Percentiles rank a stretch among this genome's conserved stretches.
phyloP scores from a whole-genome alignment of 2,329 filamentous ascomycete species.

The Chrysosporium keratinophilum region DNA sequence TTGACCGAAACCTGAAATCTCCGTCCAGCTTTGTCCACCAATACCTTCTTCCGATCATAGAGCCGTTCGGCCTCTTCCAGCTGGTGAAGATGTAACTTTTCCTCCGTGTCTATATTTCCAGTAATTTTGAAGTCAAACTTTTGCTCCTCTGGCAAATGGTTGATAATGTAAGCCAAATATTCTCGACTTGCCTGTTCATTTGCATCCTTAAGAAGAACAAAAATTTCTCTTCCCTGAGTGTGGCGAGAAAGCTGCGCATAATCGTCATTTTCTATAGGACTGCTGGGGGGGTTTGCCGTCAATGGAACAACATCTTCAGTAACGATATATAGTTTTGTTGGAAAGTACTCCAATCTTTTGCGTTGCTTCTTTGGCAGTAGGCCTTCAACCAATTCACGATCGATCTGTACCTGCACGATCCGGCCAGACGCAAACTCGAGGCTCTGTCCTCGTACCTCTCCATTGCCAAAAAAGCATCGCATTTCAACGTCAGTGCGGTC shows the following conservation, averaged over 20 bases:
- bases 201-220: constrained; percentile 6
- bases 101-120: constrained; percentile 12
- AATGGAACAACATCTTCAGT: constrained; percentile 4
- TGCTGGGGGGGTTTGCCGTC: neutral
- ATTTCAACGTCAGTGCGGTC: constrained; percentile 11
- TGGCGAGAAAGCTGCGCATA: neutral
- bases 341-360: constrained; percentile 11
- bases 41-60: constrained; percentile 11
- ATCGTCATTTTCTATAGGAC: neutral
- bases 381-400: constrained; percentile 8
- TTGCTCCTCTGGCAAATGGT: neutral
- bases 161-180: constrained; percentile 9
- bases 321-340: constrained; percentile 12
- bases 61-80: constrained; percentile 12
- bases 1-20: constrained; percentile 9
- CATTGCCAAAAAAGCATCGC: constrained; percentile 8
- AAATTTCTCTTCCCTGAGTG: constrained; percentile 2
- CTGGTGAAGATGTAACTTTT: constrained; percentile 9
- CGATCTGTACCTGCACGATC: constrained; percentile 3
- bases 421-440: constrained; percentile 13
- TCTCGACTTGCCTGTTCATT: constrained; percentile 11
- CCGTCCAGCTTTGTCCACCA: neutral
- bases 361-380: neutral
- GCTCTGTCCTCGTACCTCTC: constrained; percentile 3
- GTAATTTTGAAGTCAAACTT: constrained; percentile 7